Conservation (phyloP, 1,284 basidiomycete genomes). For the Cryptococcus deneoformans region DNA sequence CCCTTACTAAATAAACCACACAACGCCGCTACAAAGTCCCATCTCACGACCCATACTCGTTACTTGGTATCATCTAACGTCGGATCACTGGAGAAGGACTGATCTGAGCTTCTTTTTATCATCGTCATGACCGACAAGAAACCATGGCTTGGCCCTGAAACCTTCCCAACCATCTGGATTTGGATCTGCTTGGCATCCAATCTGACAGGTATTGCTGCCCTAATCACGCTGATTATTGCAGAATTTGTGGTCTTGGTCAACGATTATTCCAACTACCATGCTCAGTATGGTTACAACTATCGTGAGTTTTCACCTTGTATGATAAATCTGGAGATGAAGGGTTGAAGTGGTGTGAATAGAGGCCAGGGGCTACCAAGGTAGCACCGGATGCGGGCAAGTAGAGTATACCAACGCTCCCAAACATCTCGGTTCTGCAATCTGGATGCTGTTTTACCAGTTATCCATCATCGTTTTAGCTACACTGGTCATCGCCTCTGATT, state of each 20-base stretch:
- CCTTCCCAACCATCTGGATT: constrained; percentile 12
- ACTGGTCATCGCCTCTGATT: constrained; percentile 21
- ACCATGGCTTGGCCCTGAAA: constrained; percentile 4
- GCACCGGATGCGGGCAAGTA: constrained; percentile 23
- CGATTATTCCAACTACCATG: constrained; percentile 18
- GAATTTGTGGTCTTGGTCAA: constrained; percentile 22
- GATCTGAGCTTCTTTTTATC: background rate
- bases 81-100: background rate
- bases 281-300: constrained; percentile 20
- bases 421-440: constrained; percentile 19
- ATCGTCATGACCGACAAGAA: constrained; percentile 9
- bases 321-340: background rate
- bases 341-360: constrained; percentile 8
- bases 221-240: constrained; percentile 16
- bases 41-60: background rate
- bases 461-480: constrained; percentile 22
- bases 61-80: background rate
- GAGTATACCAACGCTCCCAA: constrained; percentile 28
- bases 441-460: constrained; percentile 20
- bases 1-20: background rate
- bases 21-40: background rate
- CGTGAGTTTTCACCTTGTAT: constrained; percentile 7
- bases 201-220: constrained; percentile 5
- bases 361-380: constrained; percentile 17
- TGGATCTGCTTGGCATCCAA: constrained; percentile 12